These are phyloP conservation scores for Chlorella sorokiniana DNA, from an alignment of 139 green algal genomes.

Conservation along the genomic window DNA sequence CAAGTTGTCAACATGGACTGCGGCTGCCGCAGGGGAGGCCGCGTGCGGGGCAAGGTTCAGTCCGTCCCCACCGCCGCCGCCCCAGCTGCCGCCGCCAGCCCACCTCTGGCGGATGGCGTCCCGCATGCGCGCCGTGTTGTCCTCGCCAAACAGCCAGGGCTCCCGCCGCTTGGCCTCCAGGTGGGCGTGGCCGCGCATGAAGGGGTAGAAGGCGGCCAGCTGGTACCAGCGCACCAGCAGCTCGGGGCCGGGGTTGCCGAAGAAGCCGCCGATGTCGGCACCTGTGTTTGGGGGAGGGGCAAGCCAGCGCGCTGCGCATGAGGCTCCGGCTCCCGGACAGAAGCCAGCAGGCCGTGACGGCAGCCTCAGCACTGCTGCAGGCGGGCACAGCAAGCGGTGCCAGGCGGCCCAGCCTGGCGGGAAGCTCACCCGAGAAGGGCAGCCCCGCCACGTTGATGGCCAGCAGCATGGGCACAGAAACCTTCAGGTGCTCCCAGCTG, in stretches of 20 bases:
- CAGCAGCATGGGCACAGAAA: constrained; percentile 95
- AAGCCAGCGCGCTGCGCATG: not conserved
- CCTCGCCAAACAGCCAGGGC: constrained; percentile 97
- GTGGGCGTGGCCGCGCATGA: constrained; percentile 97
- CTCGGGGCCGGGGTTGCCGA: constrained; percentile 95
- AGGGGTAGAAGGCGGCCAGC: constrained; percentile 94
- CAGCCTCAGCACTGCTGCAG: too few relatives aligned
- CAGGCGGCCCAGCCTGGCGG: too few relatives aligned
- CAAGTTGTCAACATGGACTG: too few relatives aligned
- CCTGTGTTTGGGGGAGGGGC: constrained; percentile 48
- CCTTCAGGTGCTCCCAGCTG: constrained; percentile 72
- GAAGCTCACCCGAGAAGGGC: constrained; percentile 76
- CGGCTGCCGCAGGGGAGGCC: too few relatives aligned
- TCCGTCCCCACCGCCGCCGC: too few relatives aligned
- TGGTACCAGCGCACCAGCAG: constrained; percentile 97
- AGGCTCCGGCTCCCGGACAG: too few relatives aligned
- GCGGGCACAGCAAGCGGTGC: not conserved
- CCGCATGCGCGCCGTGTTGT: constrained; percentile 78
- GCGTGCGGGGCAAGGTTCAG: too few relatives aligned
- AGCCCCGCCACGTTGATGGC: constrained; percentile 87
- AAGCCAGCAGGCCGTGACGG: too few relatives aligned
- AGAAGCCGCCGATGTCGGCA: constrained; percentile 98
- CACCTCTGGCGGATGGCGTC: constrained; percentile 79
- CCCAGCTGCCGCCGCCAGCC: not conserved
- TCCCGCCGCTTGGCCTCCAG: constrained; percentile 95